Percentiles rank a stretch among this genome's conserved stretches.
Conservation (phyloP, 2,329 filamentous ascomycete genomes). For the Hyphodiscus sp. region DNA sequence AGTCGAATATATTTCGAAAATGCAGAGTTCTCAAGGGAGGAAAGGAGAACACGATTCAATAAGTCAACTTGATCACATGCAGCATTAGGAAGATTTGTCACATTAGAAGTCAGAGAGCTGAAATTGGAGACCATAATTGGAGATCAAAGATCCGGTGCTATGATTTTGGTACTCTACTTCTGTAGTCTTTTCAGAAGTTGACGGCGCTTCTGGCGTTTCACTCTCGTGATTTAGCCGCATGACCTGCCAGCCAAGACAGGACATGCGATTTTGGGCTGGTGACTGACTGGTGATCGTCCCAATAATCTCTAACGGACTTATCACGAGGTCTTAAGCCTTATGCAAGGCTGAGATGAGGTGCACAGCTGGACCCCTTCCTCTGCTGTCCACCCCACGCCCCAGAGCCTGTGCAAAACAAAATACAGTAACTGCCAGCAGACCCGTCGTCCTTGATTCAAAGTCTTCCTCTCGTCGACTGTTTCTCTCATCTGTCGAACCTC, state of each 20-base stretch:
- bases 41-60: not conserved
- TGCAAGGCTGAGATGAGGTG: not conserved
- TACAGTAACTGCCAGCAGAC: too few relatives aligned
- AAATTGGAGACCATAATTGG: not conserved
- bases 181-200: not conserved
- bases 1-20: not conserved
- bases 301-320: not conserved
- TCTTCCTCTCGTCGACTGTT: not conserved
- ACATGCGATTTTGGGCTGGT: not conserved
- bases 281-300: not conserved
- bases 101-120: not conserved
- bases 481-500: constrained; percentile 29
- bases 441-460: not conserved
- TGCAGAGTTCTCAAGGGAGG: not conserved
- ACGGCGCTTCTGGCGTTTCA: constrained; percentile 1
- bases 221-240: constrained; percentile 14
- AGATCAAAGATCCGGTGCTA: not conserved
- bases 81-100: not conserved
- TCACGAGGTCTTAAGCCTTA: too few relatives aligned
- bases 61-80: not conserved
- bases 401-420: too few relatives aligned
- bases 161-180: not conserved
- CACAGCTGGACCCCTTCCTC: not conserved
- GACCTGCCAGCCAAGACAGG: not conserved
- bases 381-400: too few relatives aligned